phyloP scores from a whole-genome alignment of 148 eudicot species.

The Linanthus parryae region DNA sequence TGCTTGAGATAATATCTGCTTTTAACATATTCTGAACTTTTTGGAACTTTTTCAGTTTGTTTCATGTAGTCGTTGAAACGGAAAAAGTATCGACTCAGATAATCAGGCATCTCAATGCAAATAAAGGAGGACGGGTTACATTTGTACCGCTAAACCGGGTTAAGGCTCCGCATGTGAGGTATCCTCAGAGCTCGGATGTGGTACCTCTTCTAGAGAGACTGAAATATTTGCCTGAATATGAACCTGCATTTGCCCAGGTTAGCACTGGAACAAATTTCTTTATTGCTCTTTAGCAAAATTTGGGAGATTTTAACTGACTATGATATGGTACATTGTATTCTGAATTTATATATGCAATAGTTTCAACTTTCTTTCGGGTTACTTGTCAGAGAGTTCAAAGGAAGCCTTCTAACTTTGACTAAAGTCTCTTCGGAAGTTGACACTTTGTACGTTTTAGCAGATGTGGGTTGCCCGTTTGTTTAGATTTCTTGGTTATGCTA shows the following conservation, averaged over 20 bases:
- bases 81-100: conserved; percentile 85
- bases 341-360: no score
- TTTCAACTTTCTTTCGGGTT: no score
- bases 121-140: conserved; percentile 89
- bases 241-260: conserved; percentile 88
- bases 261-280: conserved; percentile 1
- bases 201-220: conserved; percentile 74
- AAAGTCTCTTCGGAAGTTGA: no score
- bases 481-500: no score
- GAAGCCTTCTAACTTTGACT: no score
- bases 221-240: conserved; percentile 34
- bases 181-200: conserved; percentile 78
- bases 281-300: no score
- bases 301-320: no score
- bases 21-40: background rate
- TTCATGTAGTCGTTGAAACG: conserved; percentile 88
- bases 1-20: no score
- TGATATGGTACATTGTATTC: no score
- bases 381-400: no score
- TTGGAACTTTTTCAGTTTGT: conserved; percentile 55
- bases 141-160: conserved; percentile 98
- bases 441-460: no score
- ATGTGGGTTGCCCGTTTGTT: no score
- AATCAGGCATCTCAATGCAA: conserved; percentile 66
- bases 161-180: conserved; percentile 59